Base-by-base conservation (phyloP, 2,329 filamentous ascomycete species). In the Simplicillium aogashimaense region DNA sequence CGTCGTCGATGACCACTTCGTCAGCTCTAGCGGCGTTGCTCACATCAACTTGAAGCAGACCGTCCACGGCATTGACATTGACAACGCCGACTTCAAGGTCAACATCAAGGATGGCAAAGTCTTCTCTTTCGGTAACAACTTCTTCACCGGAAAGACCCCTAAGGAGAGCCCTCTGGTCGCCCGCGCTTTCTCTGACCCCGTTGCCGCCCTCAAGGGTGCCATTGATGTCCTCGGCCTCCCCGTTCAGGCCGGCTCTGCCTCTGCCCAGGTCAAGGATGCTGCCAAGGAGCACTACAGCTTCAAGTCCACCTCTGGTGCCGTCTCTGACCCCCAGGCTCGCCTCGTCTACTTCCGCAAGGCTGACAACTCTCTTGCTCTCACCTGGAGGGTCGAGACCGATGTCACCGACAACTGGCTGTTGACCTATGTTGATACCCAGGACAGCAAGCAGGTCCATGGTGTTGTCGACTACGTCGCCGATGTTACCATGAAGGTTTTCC, bases 31-130 rank as follows among this genome's bases (percentile, higher is more conserved):
- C 40, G 73, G 74, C 8, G 61, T 79, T 43, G 64, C 63, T 1
- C 75, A 79, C 48, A 71, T 77, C 46, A 66, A 76, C 53, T 75
- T 78, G 51, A 74, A 72, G 56, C 76, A 79, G 57, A 78, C 73
- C 0, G 58, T 63, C 7, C 70, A 77, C 40, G 74, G 69, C 2
- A 52, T 78, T 17, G 75, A 78, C 44, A 68, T 80, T 43, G 75
- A 78, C 48, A 78, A 78, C 48, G 72, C 69, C 1, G 71, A 76
- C 50, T 75, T 77, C 49, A 76, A 77, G 38, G 70, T 78, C 36
- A 78, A 78, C 45, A 71, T 77, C 48, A 6, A 3, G 47, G 66
- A 78, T 43, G 75, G 76, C 18, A 63, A 58, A 9, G 59, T 79
- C 38, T 74, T 80, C 56, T 78, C 74, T 2, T 74, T 70, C 43